phyloP scores from a whole-genome alignment of 495 filamentous ascomycete genomes.

The Trypethelium eluteriae region DNA sequence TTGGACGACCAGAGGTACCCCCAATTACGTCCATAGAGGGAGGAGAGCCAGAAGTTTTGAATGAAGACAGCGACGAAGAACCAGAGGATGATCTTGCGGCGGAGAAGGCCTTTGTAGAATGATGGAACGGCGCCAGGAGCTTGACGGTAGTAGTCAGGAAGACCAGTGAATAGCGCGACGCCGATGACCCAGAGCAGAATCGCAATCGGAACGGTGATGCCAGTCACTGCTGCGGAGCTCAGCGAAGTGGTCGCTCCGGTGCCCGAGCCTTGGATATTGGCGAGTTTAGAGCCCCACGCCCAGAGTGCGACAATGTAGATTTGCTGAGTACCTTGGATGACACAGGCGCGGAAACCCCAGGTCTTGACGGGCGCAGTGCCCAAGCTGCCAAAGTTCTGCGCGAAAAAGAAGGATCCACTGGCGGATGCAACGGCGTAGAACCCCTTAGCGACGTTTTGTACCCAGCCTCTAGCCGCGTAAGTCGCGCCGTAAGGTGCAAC shows the following conservation, averaged over 20 bases:
- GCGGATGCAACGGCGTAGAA: conserved; percentile 54
- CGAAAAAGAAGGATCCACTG: conserved; percentile 55
- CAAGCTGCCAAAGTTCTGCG: conserved; percentile 61
- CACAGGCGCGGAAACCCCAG: conserved; percentile 58
- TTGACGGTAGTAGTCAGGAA: conserved; percentile 61
- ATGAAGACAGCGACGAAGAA: conserved; percentile 55
- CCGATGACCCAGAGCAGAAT: conserved; percentile 47
- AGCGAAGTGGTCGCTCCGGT: conserved; percentile 20
- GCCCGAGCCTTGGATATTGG: conserved; percentile 5
- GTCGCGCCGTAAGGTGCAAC: conserved; percentile 42
- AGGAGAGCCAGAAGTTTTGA: conserved; percentile 60
- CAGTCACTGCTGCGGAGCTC: conserved; percentile 37
- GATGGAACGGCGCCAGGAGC: conserved; percentile 58
- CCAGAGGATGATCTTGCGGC: conserved; percentile 54
- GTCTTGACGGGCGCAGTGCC: conserved; percentile 51
- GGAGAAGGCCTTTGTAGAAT: conserved; percentile 49
- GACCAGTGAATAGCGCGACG: conserved; percentile 46
- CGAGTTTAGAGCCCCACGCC: conserved; percentile 50
- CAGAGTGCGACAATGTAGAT: conserved; percentile 57
- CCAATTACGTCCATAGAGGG: conserved; percentile 58
- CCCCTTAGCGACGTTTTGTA: conserved; percentile 52
- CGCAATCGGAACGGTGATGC: conserved; percentile 45
- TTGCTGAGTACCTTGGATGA: conserved; percentile 57
- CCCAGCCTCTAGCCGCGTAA: conserved; percentile 24
- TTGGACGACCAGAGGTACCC: conserved; percentile 49